Conservation (phyloP, 352 stramenopile species). For the Phytophthora fragariaefolia region DNA sequence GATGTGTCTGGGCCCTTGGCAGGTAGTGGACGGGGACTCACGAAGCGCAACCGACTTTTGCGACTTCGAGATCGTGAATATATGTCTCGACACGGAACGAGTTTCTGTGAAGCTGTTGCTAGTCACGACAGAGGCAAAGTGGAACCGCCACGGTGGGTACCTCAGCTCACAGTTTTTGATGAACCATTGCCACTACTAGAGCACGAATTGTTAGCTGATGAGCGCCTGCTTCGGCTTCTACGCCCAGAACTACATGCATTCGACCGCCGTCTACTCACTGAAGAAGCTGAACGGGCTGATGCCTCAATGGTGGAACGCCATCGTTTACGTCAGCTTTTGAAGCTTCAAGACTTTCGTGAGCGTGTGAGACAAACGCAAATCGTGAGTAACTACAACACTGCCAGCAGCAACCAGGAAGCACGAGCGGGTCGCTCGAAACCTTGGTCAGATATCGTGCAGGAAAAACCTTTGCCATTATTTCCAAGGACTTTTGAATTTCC, state of each 20-base stretch:
- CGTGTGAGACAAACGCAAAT: constrained; percentile 47
- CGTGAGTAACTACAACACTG: constrained; percentile 32
- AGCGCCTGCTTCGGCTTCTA: constrained; percentile 64
- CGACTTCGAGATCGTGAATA: constrained; percentile 62
- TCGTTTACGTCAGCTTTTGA: constrained; percentile 51
- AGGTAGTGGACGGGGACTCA: constrained; percentile 43
- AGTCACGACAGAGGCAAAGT: constrained; percentile 31
- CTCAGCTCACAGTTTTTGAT: constrained; percentile 55
- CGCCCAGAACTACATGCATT: constrained; percentile 69
- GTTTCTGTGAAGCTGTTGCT: constrained; percentile 36
- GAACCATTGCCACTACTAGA: constrained; percentile 73
- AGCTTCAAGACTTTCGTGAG: constrained; percentile 72
- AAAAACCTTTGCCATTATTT: constrained; percentile 84
- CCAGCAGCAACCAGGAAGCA: constrained; percentile 23
- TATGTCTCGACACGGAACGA: constrained; percentile 52
- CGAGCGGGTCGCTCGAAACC: constrained; percentile 31
- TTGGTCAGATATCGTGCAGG: constrained; percentile 81
- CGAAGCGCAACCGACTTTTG: constrained; percentile 70
- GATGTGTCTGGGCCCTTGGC: constrained; percentile 18
- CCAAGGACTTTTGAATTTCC: constrained; percentile 70
- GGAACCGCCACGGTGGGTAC: constrained; percentile 29
- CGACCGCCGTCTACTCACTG: constrained; percentile 50
- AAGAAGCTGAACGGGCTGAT: constrained; percentile 48
- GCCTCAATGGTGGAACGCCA: constrained; percentile 57
- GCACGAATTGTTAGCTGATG: constrained; percentile 60